A percentile compares a stretch with the other conserved stretches of the same genome.
Evolutionary conservation across 176 grass and related monocot species (phyloP).

Genomic region (Elymus sibiricus): DNA sequence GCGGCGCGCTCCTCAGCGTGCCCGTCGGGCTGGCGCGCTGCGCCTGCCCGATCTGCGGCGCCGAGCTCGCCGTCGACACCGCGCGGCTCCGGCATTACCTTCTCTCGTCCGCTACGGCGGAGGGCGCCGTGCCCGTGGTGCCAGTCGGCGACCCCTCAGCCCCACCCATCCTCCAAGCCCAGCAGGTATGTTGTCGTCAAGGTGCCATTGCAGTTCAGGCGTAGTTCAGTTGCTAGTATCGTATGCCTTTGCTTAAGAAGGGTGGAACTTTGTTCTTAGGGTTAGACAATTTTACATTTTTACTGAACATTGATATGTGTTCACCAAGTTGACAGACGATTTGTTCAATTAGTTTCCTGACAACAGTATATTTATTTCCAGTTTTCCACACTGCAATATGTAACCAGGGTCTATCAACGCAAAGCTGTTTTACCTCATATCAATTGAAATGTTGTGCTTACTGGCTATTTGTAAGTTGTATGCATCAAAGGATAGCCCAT

Average conservation of each 20-base stretch:
- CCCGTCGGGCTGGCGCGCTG: constrained; percentile 35
- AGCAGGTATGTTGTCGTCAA: background rate
- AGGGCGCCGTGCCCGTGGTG: constrained; percentile 17
- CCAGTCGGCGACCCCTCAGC: background rate
- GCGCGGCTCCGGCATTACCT: constrained; percentile 32
- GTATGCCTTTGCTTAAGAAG: background rate
- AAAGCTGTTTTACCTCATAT: too few species aligned
- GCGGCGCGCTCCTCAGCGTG: constrained; percentile 36
- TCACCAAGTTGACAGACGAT: background rate
- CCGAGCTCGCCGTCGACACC: constrained; percentile 42
- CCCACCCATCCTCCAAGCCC: constrained; percentile 9
- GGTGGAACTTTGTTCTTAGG: background rate
- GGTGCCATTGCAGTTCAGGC: background rate
- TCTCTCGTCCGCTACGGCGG: background rate
- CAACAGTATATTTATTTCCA: background rate
- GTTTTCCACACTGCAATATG: too few species aligned
- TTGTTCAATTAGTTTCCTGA: background rate
- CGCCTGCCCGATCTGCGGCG: constrained; percentile 38
- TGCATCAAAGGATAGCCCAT: too few species aligned
- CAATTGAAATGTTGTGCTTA: too few species aligned
- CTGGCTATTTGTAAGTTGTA: too few species aligned
- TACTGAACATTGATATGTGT: background rate
- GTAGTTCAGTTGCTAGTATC: background rate
- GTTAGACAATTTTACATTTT: background rate
- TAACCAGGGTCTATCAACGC: too few species aligned